Conservation (phyloP, 108 stramenopile genomes). For the Nannochloropsis gaditana region DNA sequence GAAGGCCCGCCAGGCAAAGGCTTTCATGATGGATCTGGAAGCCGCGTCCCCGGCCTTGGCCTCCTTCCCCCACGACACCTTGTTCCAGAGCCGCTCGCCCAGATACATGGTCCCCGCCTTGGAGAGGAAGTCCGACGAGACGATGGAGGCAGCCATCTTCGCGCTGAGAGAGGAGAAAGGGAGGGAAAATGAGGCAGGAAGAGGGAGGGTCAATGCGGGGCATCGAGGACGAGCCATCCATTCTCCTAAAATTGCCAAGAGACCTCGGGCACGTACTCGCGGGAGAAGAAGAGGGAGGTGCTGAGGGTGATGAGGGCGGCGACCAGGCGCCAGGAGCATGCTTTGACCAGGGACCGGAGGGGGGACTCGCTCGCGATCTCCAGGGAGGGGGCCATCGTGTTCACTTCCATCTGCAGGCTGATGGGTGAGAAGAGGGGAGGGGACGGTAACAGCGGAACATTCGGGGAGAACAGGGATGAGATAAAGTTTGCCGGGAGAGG, state of each 20-base stretch:
- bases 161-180: slow-evolving; percentile 36
- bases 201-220: too few species aligned
- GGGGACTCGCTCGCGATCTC: slow-evolving; percentile 21
- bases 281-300: slow-evolving; percentile 60
- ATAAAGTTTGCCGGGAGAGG: neutral
- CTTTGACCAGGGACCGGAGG: slow-evolving; percentile 70
- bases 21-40: slow-evolving; percentile 75
- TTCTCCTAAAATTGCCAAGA: neutral
- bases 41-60: slow-evolving; percentile 64
- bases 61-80: slow-evolving; percentile 51
- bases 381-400: neutral
- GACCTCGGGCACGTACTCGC: neutral
- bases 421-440: neutral
- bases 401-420: slow-evolving; percentile 17
- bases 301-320: slow-evolving; percentile 81
- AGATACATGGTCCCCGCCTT: slow-evolving; percentile 89
- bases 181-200: slow-evolving; percentile 24
- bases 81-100: slow-evolving; percentile 91
- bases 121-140: slow-evolving; percentile 85
- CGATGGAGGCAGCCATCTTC: slow-evolving; percentile 68
- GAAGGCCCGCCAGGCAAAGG: slow-evolving; percentile 84
- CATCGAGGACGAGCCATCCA: too few species aligned
- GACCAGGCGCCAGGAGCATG: slow-evolving; percentile 76
- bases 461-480: neutral
- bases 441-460: neutral